These are phyloP conservation scores for Hypoxylon sp. DNA, from an alignment of 2,329 filamentous ascomycete genomes.

Conservation along the genomic window DNA sequence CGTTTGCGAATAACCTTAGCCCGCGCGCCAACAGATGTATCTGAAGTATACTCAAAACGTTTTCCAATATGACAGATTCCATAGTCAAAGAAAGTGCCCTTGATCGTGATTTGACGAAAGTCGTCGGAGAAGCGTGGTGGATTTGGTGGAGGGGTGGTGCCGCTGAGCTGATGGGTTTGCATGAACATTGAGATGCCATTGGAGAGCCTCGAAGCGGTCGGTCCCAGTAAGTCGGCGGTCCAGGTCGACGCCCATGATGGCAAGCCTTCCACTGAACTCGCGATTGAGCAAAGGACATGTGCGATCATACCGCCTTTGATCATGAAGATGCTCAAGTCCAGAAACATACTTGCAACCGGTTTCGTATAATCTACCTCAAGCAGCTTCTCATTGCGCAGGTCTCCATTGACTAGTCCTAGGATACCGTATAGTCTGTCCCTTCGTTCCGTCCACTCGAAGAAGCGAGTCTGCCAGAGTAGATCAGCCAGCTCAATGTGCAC, in stretches of 20 bases:
- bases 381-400: constrained; percentile 12
- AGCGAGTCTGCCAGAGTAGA: constrained; percentile 34
- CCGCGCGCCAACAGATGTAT: neutral
- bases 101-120: constrained; percentile 18
- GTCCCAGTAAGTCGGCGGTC: constrained; percentile 14
- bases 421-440: constrained; percentile 30
- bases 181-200: constrained; percentile 14
- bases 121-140: constrained; percentile 18
- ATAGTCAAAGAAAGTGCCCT: constrained; percentile 11
- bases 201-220: constrained; percentile 24
- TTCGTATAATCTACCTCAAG: constrained; percentile 33
- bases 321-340: constrained; percentile 26
- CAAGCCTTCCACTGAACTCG: constrained; percentile 16
- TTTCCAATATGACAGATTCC: constrained; percentile 18
- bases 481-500: constrained; percentile 18
- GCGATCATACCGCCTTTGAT: constrained; percentile 21
- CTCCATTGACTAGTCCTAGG: constrained; percentile 13
- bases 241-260: constrained; percentile 30
- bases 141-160: neutral
- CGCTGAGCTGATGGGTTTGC: constrained; percentile 17
- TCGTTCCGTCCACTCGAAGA: constrained; percentile 17
- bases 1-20: constrained; percentile 1
- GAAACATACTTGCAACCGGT: constrained; percentile 22
- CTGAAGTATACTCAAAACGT: constrained; percentile 1
- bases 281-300: constrained; percentile 22